A percentile compares a stretch with the other conserved stretches of the same genome.
Evolutionary conservation across 1,284 basidiomycete genomes (phyloP).

Genomic region (Ustilago bromivora): DNA sequence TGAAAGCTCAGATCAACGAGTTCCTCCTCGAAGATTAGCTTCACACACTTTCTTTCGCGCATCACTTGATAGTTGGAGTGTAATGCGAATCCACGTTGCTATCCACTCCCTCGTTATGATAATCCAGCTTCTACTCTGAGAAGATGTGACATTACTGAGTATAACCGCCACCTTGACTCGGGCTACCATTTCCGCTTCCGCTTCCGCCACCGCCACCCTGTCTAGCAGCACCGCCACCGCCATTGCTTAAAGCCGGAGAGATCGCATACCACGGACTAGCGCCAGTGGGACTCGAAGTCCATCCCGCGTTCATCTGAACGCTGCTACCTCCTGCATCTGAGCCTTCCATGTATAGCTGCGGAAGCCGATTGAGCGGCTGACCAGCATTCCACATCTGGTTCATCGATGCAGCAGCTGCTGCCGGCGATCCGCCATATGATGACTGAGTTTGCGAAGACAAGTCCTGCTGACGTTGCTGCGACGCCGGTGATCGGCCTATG

Average conservation of each 20-base stretch:
- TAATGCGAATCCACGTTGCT: background rate
- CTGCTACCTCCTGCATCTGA: background rate
- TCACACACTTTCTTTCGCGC: background rate
- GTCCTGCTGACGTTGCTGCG: background rate
- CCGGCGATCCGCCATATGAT: constrained; percentile 9
- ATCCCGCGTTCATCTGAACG: constrained; percentile 11
- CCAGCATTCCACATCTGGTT: constrained; percentile 32
- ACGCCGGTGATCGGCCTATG: constrained; percentile 16
- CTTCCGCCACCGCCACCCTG: constrained; percentile 6
- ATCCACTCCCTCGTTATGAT: background rate
- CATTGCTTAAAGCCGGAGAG: background rate
- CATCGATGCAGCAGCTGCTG: constrained; percentile 18
- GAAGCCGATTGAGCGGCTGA: constrained; percentile 12
- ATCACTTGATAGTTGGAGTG: background rate
- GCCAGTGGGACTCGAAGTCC: constrained; percentile 19
- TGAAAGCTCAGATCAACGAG: constrained; percentile 44
- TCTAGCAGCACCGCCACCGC: background rate
- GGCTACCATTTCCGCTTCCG: constrained; percentile 16
- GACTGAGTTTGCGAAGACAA: background rate
- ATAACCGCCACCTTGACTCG: constrained; percentile 15
- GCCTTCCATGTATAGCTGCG: constrained; percentile 13
- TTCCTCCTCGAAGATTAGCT: constrained; percentile 35
- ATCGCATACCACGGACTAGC: constrained; percentile 14
- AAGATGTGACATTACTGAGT: constrained; percentile 1
- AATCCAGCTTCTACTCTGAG: background rate